Conservation (phyloP, 495 filamentous ascomycete species). For the Bryoglossum gracile region DNA sequence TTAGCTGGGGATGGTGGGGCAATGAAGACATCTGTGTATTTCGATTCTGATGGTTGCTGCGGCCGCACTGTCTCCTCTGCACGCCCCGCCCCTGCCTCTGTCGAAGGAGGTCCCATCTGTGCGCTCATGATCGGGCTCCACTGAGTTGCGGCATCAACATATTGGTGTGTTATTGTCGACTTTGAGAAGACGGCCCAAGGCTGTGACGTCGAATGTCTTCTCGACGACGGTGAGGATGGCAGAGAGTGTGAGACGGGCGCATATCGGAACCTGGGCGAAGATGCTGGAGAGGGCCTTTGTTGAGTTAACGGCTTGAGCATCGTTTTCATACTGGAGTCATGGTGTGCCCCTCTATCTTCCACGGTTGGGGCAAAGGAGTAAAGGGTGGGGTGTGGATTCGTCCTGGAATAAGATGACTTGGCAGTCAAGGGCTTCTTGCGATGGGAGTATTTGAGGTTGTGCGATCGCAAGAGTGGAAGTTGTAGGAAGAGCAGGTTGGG, state of each 20-base stretch:
- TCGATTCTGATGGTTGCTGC: not conserved
- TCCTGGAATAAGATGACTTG: too few relatives aligned
- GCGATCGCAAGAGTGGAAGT: too few relatives aligned
- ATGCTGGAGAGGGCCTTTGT: slow-evolving; percentile 29
- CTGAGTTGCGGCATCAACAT: slow-evolving; percentile 22
- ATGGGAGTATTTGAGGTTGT: too few relatives aligned
- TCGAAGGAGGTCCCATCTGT: slow-evolving; percentile 24
- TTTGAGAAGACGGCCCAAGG: not conserved
- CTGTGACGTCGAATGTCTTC: slow-evolving; percentile 15
- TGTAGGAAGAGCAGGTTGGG: too few relatives aligned
- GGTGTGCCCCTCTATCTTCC: too few relatives aligned
- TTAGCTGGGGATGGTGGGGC: slow-evolving; percentile 9
- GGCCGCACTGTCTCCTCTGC: not conserved
- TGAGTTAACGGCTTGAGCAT: slow-evolving; percentile 46
- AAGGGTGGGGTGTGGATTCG: too few relatives aligned
- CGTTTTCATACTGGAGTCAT: slow-evolving; percentile 11
- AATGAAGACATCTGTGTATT: too few relatives aligned
- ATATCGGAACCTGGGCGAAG: slow-evolving; percentile 26
- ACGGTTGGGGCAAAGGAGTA: too few relatives aligned
- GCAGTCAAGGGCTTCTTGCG: too few relatives aligned
- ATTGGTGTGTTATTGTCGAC: slow-evolving; percentile 5
- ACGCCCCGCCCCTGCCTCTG: slow-evolving; percentile 17
- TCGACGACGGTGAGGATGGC: slow-evolving; percentile 13
- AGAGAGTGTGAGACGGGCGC: slow-evolving; percentile 26
- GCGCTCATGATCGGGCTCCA: slow-evolving; percentile 15